These are phyloP conservation scores for Hyaloscypha bicolor DNA, from an alignment of 495 filamentous ascomycete species.

Conservation along the genomic window DNA sequence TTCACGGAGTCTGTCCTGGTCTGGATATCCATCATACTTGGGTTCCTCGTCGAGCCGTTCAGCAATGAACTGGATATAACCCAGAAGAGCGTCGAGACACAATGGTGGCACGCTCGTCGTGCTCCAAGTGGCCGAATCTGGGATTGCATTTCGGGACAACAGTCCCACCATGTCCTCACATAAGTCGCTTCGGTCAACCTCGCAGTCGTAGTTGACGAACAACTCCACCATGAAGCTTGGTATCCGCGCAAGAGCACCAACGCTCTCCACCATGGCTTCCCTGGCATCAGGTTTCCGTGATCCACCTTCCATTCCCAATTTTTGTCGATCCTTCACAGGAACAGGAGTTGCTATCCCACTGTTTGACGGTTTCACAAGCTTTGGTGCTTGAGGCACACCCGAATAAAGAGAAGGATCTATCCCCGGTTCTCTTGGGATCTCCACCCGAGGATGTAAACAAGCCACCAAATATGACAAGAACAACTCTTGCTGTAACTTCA, in stretches of 20 bases:
- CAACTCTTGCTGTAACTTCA: conserved; percentile 96
- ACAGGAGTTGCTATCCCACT: conserved; percentile 93
- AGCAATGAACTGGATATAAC: conserved; percentile 88
- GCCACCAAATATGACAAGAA: conserved; percentile 93
- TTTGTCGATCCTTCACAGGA: conserved; percentile 89
- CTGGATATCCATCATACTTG: conserved; percentile 65
- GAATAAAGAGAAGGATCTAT: conserved; percentile 93
- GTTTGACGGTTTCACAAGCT: conserved; percentile 72
- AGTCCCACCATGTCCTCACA: conserved; percentile 95
- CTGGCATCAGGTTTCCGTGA: conserved; percentile 88
- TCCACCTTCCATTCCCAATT: conserved; percentile 91
- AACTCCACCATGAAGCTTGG: conserved; percentile 93
- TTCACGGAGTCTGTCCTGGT: conserved; percentile 61
- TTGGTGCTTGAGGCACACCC: conserved; percentile 89
- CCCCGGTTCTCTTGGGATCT: conserved; percentile 86
- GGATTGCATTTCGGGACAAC: conserved; percentile 90
- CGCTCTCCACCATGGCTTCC: conserved; percentile 98
- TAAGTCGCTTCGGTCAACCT: conserved; percentile 86
- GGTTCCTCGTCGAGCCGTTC: conserved; percentile 79
- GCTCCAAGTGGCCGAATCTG: conserved; percentile 98
- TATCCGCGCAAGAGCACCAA: conserved; percentile 88
- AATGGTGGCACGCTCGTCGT: conserved; percentile 97
- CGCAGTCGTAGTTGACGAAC: conserved; percentile 98
- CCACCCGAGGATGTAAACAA: conserved; percentile 88
- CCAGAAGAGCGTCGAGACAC: conserved; percentile 87